Base-by-base conservation (phyloP, 768 basidiomycete genomes). In the Amanita rubescens region DNA sequence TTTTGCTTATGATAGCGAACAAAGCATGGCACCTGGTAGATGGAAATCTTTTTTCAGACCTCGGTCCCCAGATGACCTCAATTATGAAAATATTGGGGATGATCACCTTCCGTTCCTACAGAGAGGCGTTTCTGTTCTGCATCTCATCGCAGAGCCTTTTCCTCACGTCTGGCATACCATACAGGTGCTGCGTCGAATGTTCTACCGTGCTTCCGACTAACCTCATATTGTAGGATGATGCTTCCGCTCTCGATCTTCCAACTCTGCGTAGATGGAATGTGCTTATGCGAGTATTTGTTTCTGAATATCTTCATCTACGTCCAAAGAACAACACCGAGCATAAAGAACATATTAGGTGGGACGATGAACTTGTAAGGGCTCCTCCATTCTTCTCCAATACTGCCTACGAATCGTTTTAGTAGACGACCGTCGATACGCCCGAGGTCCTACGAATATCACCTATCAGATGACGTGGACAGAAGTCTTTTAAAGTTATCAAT, bases 51-150 rank as follows among this genome's bases (percentile, higher is more conserved):
- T 84, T 67, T 94, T 94, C 70, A 61, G 70, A 20, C 70, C 78
- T 38, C 76, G 88, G 45, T 62, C 59, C 1, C 65, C 64, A 1
- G 61, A 54, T 15, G 68, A 72, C 20, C 57, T 63, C 33, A 76
- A 75, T 55, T 63, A 68, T 17, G 82, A 81, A 2, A 79, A 82
- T 60, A 84, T 95, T 56, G 90, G 81, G 37, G 96, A 99, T 67
- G 96, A 99, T 68, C 96, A 99, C 61, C 67, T 92, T 38, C 96
- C 96, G 20, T 98, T 99, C 72, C 62, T 95, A 47, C 68, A 72
- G 34, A 70, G 74, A 57, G 96, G 96, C 2, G 93, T 98, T 14
- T 89, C 82, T 57, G 71, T 98, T 49, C 69, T 99, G 59, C 96
- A 99, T 67, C 65, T 98, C 43, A 98, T 98, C 51, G 70, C 94